A percentile compares a stretch with the other conserved stretches of the same genome.
Evolutionary conservation across 2,329 filamentous ascomycete genomes (phyloP).

Genomic region (Colletotrichum filicis): DNA sequence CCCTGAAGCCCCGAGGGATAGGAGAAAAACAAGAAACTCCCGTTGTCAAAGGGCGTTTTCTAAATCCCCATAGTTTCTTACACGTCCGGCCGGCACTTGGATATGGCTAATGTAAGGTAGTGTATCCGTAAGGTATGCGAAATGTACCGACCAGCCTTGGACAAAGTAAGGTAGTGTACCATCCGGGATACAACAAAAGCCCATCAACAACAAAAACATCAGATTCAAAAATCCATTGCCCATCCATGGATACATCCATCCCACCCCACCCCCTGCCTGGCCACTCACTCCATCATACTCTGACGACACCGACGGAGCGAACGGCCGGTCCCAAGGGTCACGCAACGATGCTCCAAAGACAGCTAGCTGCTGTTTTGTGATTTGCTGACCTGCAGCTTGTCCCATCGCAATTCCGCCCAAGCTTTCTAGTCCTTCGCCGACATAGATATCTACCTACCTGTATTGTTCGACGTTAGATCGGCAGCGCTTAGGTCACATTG

Average conservation of each 20-base stretch:
- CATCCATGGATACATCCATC: not conserved
- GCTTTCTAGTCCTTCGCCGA: slow-evolving; percentile 6
- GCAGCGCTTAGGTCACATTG: not conserved
- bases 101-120: not conserved
- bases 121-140: too few species aligned
- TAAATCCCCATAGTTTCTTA: not conserved
- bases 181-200: not conserved
- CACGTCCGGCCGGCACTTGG: not conserved
- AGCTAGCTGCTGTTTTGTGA: slow-evolving; percentile 4
- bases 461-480: slow-evolving; percentile 4
- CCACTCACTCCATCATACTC: not conserved
- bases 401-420: not conserved
- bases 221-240: not conserved
- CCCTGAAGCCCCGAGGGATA: not conserved
- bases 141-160: too few species aligned
- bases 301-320: slow-evolving; percentile 11
- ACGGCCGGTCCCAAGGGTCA: slow-evolving; percentile 2
- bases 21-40: not conserved
- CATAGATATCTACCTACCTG: not conserved
- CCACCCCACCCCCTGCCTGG: not conserved
- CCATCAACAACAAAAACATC: not conserved
- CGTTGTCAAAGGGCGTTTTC: not conserved
- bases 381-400: not conserved
- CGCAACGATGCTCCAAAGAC: slow-evolving; percentile 6
- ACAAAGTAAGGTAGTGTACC: too few species aligned